phyloP scores from a whole-genome alignment of 768 basidiomycete genomes.

The Neoboletus subvelutipes region DNA sequence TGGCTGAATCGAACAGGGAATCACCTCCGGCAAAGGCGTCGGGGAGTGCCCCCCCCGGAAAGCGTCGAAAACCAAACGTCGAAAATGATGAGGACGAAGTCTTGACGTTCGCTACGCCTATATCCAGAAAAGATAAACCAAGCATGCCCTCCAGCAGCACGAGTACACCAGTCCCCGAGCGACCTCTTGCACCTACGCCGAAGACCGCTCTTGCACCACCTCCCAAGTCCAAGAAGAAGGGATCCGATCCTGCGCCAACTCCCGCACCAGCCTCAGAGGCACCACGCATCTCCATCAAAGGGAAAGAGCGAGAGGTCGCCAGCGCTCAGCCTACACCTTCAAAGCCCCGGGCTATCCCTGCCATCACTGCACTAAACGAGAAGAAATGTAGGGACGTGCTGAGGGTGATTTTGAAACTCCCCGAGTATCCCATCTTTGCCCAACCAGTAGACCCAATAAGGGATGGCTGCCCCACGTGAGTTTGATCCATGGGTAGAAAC shows the following conservation, averaged over 20 bases:
- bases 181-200: slow-evolving; percentile 27
- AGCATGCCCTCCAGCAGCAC: slow-evolving; percentile 37
- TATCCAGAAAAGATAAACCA: slow-evolving; percentile 50
- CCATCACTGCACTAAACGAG: slow-evolving; percentile 62
- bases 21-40: slow-evolving; percentile 38
- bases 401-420: slow-evolving; percentile 54
- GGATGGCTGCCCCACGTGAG: slow-evolving; percentile 91
- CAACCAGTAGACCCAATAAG: slow-evolving; percentile 79
- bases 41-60: slow-evolving; percentile 41
- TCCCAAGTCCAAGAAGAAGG: slow-evolving; percentile 47
- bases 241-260: slow-evolving; percentile 24
- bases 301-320: slow-evolving; percentile 68
- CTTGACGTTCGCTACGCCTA: slow-evolving; percentile 56
- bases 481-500: slow-evolving; percentile 14
- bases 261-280: slow-evolving; percentile 20
- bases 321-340: slow-evolving; percentile 35
- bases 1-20: slow-evolving; percentile 41
- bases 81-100: slow-evolving; percentile 60
- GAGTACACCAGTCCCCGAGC: slow-evolving; percentile 41
- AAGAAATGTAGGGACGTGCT: slow-evolving; percentile 82
- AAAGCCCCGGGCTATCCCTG: slow-evolving; percentile 40
- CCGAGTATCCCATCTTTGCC: slow-evolving; percentile 71
- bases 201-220: slow-evolving; percentile 24
- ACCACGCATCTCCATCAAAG: slow-evolving; percentile 54
- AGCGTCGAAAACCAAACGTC: slow-evolving; percentile 54